Percentiles rank a stretch among this genome's conserved stretches.
These are phyloP conservation scores for Sarocladium oryzae DNA, from an alignment of 2,329 filamentous ascomycete species.

Conservation along the genomic window DNA sequence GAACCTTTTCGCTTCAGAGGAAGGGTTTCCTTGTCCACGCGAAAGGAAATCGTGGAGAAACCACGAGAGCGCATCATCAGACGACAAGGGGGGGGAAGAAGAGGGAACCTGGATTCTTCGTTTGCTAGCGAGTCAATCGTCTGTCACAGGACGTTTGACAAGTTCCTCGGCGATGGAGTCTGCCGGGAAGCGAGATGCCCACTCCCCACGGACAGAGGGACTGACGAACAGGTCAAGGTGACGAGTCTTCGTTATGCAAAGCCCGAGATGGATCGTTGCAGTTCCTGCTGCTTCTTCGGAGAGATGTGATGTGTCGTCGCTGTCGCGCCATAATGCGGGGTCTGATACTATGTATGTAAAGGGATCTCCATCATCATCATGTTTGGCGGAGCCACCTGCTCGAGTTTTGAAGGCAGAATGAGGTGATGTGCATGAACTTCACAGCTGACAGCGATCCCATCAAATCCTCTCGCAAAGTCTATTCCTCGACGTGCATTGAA, in stretches of 20 bases:
- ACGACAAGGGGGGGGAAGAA: too few relatives aligned
- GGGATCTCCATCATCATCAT: too few relatives aligned
- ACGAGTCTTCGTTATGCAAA: neutral
- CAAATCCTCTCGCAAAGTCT: too few relatives aligned
- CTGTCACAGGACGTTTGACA: slow-evolving; percentile 6
- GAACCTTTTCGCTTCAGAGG: neutral
- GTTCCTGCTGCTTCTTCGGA: too few relatives aligned
- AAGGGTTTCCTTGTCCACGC: neutral
- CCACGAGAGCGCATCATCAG: slow-evolving; percentile 6
- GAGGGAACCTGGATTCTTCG: neutral
- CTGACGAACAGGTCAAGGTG: neutral
- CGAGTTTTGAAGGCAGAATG: too few relatives aligned
- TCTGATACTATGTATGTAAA: neutral
- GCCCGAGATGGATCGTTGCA: too few relatives aligned
- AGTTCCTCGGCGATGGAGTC: neutral
- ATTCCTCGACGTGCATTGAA: too few relatives aligned
- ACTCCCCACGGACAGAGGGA: neutral
- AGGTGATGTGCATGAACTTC: too few relatives aligned
- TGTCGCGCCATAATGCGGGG: too few relatives aligned
- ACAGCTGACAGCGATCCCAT: too few relatives aligned
- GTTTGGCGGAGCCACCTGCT: too few relatives aligned
- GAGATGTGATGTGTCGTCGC: too few relatives aligned
- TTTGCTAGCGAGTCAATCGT: neutral
- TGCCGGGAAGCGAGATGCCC: neutral
- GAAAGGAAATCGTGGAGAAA: neutral